These are phyloP conservation scores for Trametes cingulata DNA, from an alignment of 768 basidiomycete genomes.

Conservation along the genomic window DNA sequence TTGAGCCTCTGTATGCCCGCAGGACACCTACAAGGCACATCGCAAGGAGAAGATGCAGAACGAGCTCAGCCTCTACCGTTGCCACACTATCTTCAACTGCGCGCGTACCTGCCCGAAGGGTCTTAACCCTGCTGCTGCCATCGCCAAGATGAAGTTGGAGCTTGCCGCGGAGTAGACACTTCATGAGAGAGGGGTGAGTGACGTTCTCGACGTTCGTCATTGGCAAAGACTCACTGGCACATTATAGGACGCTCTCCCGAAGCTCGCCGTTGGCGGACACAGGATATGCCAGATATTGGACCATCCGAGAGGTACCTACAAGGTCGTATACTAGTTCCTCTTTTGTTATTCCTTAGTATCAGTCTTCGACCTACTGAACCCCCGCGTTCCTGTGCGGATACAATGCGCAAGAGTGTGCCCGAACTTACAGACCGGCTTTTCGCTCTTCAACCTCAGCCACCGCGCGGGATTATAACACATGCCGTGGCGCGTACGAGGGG, in stretches of 20 bases:
- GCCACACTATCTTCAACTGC: slow-evolving; percentile 99
- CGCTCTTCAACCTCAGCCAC: too few relatives aligned
- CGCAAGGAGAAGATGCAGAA: slow-evolving; percentile 94
- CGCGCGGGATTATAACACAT: too few relatives aligned
- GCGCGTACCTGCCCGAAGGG: slow-evolving; percentile 98
- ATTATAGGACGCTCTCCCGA: too few relatives aligned
- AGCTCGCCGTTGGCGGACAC: too few relatives aligned
- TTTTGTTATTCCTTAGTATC: slow-evolving; percentile 16
- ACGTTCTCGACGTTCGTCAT: not conserved
- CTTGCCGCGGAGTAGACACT: slow-evolving; percentile 67
- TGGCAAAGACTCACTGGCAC: not conserved
- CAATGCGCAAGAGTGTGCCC: not conserved
- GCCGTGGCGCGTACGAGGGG: too few relatives aligned
- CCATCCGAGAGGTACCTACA: slow-evolving; percentile 8
- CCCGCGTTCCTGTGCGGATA: not conserved
- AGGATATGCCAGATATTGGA: not conserved
- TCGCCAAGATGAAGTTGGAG: slow-evolving; percentile 92
- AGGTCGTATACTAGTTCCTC: slow-evolving; percentile 17
- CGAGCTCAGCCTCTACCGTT: slow-evolving; percentile 93
- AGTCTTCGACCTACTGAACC: not conserved
- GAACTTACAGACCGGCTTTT: too few relatives aligned
- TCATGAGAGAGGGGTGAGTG: not conserved
- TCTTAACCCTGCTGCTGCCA: slow-evolving; percentile 88
- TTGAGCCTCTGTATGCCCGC: not conserved
- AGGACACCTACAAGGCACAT: slow-evolving; percentile 78